Evolutionary conservation across 164 flowering plant species (phyloP), one percentile per base, ranked within the genome.

Genomic region (Macadamia tetraphylla): DNA sequence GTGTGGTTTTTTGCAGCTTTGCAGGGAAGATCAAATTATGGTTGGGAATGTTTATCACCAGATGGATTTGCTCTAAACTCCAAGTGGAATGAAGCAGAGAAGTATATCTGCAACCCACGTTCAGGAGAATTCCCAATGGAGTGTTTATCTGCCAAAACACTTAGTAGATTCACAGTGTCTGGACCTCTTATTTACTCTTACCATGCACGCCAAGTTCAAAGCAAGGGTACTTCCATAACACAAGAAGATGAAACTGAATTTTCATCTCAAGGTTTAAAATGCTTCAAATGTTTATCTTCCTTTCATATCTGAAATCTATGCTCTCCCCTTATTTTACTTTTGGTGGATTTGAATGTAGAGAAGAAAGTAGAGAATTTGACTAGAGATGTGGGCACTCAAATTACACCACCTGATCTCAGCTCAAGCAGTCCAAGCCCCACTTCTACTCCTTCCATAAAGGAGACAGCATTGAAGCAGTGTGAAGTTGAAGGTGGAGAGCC

Each of bases 21-120:
- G 75, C 97, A 88, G 72, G 89, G 81, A 46, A 89, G 82, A 74
- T 66, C 88, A 8, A 78, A 73, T 31, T 78, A 80, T 17, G 73
- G 74, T 8, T 84, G 91, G 93, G 97, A 88, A n/a, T 85, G 81
- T 71, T 64, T 78, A 29, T 83, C 89, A 17, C 86, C 88, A 14
- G 89, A 89, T 23, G 92, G 92, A 48, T 81, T 84, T 70, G 83
- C 86, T 40, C 75, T 91, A 63, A 82, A 90, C 56, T 88, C 96
- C 7, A 92, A 92, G 67, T 92, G 98, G 98, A 80, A 86, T 74
- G 94, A 88, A 67, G 98, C 98, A 64, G 98, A 92, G 81, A 92
- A 80, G 75, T 92, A 90, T 48, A 92, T 90, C 43, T 81, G 91
- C 77, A 92, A 92, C 63, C 98, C 98, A 9, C 74, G 84, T 7